Conservation (phyloP, 768 basidiomycete genomes). For the Suillus variegatus region DNA sequence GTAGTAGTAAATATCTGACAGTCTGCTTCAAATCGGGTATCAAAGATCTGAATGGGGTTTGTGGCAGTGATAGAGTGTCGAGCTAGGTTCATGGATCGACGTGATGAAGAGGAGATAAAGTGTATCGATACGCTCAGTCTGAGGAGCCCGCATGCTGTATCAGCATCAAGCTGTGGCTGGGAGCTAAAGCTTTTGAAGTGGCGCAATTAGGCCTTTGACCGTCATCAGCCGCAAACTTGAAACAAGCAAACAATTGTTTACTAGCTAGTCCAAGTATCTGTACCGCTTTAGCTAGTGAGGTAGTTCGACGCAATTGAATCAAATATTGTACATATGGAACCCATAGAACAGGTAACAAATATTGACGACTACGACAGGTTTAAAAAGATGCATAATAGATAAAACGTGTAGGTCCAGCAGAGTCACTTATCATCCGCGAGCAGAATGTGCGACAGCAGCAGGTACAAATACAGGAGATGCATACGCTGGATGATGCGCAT, state of each 20-base stretch:
- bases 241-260: constrained; percentile 5
- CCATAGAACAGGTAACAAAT: constrained; percentile 13
- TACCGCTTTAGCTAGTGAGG: not conserved
- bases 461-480: constrained; percentile 26
- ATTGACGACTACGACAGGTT: constrained; percentile 16
- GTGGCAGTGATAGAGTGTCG: constrained; percentile 82
- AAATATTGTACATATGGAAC: constrained; percentile 21
- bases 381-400: constrained; percentile 25
- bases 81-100: constrained; percentile 75
- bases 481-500: constrained; percentile 29
- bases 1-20: constrained; percentile 78
- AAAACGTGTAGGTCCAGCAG: constrained; percentile 24
- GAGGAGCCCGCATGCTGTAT: constrained; percentile 18
- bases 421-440: constrained; percentile 24
- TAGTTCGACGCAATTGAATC: not conserved
- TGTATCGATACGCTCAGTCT: constrained; percentile 4
- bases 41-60: constrained; percentile 70
- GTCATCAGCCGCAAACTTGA: not conserved
- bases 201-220: constrained; percentile 1
- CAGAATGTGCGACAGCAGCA: constrained; percentile 30
- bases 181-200: constrained; percentile 6
- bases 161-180: constrained; percentile 12
- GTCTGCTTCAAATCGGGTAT: constrained; percentile 80
- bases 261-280: not conserved
- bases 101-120: constrained; percentile 16